Evolutionary conservation across 331 rosid genomes (phyloP).

Genomic region (Quercus lobata): DNA sequence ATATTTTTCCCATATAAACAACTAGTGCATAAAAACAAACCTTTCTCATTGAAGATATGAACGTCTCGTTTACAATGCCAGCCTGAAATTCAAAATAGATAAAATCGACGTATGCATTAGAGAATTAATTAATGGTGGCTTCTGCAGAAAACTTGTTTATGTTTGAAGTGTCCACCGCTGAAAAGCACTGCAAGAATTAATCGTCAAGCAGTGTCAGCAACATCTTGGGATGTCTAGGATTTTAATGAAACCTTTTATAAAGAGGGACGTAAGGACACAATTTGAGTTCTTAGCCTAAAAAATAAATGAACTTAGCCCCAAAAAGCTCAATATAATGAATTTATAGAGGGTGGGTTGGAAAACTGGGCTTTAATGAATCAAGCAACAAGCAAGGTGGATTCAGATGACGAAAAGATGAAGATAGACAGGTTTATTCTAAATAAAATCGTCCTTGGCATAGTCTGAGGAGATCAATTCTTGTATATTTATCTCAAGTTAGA

Average conservation of each 20-base stretch:
- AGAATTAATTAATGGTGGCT: not conserved
- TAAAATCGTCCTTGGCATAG: no score
- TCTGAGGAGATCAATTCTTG: no score
- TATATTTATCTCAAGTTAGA: no score
- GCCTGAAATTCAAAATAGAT: constrained; percentile 47
- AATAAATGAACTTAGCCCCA: no score
- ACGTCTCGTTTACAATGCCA: constrained; percentile 50
- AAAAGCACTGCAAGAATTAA: not conserved
- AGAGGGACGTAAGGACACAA: not conserved
- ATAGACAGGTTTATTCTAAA: no score
- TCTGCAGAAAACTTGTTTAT: not conserved
- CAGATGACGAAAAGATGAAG: no score
- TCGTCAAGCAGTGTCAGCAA: not conserved
- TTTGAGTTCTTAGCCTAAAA: no score
- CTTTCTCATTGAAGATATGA: constrained; percentile 86
- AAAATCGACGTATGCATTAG: not conserved
- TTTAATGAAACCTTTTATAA: not conserved
- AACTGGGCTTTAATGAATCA: no score
- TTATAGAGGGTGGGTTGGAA: no score
- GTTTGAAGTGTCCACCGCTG: not conserved
- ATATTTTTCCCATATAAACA: not conserved
- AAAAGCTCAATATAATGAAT: no score
- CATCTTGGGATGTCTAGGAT: not conserved
- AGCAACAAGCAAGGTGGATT: no score
- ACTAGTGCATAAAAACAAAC: constrained; percentile 38